These are phyloP conservation scores for Mycena polygramma DNA, from an alignment of 768 basidiomycete genomes.

Conservation along the genomic window DNA sequence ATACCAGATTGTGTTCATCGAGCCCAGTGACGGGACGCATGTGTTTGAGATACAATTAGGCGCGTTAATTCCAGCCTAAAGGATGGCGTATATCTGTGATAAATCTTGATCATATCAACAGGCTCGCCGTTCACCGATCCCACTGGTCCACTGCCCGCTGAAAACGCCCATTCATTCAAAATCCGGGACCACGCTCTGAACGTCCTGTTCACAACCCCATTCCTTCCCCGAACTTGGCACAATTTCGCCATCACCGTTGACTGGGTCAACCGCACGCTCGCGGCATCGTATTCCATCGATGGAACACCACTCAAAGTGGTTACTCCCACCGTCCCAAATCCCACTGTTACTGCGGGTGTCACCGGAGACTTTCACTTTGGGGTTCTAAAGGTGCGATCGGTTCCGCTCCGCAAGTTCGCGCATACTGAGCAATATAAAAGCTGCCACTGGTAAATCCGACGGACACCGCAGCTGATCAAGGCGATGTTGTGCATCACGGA, in stretches of 20 bases:
- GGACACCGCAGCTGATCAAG: slow-evolving; percentile 60
- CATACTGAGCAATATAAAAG: slow-evolving; percentile 36
- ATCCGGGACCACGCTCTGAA: slow-evolving; percentile 67
- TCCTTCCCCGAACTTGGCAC: slow-evolving; percentile 62
- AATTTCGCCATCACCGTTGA: slow-evolving; percentile 72
- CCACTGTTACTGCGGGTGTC: slow-evolving; percentile 52
- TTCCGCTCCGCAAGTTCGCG: neutral
- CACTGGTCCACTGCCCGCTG: slow-evolving; percentile 56
- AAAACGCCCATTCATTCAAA: slow-evolving; percentile 64
- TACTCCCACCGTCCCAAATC: slow-evolving; percentile 56
- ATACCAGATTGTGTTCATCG: slow-evolving; percentile 75
- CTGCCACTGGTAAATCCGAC: slow-evolving; percentile 64
- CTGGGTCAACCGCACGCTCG: slow-evolving; percentile 65
- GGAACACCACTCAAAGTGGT: slow-evolving; percentile 56
- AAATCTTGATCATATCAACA: slow-evolving; percentile 37
- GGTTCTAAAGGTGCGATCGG: slow-evolving; percentile 62
- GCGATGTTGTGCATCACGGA: slow-evolving; percentile 70
- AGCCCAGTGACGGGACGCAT: slow-evolving; percentile 70
- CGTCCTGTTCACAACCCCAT: slow-evolving; percentile 63
- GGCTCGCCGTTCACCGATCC: slow-evolving; percentile 71
- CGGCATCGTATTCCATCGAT: slow-evolving; percentile 64
- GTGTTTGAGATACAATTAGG: slow-evolving; percentile 73
- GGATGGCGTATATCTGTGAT: neutral
- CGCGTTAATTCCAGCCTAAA: slow-evolving; percentile 39
- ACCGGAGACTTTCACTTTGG: slow-evolving; percentile 75